Percentiles rank a stretch among this genome's conserved stretches.
These are phyloP conservation scores for Helotiales sp. DNA, from an alignment of 2,329 filamentous ascomycete species.

Conservation along the genomic window DNA sequence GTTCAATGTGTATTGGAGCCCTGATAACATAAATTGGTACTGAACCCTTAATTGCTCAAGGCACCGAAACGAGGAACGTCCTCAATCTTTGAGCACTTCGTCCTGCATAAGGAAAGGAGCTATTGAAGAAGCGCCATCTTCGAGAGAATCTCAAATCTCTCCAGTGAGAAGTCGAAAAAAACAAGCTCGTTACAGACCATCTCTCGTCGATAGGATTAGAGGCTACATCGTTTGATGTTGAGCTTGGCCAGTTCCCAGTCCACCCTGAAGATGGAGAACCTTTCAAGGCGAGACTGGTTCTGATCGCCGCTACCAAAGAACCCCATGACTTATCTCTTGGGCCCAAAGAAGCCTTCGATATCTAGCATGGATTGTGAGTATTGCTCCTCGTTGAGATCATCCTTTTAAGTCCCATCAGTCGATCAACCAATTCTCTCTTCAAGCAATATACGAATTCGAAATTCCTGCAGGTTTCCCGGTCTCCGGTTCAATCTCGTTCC, in stretches of 20 bases:
- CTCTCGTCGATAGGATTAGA: neutral
- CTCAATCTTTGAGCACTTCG: too few relatives aligned
- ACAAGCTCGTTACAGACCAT: neutral
- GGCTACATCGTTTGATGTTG: neutral
- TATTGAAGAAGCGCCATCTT: too few relatives aligned
- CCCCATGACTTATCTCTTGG: neutral
- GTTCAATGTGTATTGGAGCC: too few relatives aligned
- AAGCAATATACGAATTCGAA: neutral
- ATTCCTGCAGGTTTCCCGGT: conserved; percentile 40
- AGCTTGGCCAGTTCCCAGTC: neutral
- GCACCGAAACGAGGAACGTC: too few relatives aligned
- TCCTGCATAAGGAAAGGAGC: too few relatives aligned
- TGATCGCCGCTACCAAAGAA: neutral
- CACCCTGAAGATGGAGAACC: neutral
- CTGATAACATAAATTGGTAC: too few relatives aligned
- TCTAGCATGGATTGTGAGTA: neutral
- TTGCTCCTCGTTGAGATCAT: neutral
- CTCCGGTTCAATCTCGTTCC: conserved; percentile 44
- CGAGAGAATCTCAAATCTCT: neutral
- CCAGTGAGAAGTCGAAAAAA: neutral
- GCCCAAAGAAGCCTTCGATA: neutral
- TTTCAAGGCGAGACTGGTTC: neutral
- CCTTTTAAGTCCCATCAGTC: neutral
- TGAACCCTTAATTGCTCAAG: too few relatives aligned
- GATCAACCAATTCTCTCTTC: neutral